Conservation (phyloP, 2,329 filamentous ascomycete genomes). For the Dactylonectria estremocensis region DNA sequence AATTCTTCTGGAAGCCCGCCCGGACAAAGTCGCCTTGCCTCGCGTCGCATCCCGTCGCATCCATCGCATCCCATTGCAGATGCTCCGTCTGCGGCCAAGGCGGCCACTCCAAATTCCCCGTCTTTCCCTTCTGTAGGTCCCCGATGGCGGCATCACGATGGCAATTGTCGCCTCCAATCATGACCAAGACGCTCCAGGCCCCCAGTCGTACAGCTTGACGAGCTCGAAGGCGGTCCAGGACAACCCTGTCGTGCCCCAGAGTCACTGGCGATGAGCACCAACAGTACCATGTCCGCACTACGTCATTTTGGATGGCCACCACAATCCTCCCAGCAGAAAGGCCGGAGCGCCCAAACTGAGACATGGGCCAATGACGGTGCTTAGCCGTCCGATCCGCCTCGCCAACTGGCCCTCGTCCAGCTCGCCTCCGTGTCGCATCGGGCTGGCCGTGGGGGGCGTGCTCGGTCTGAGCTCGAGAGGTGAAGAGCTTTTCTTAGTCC, state of each 20-base stretch:
- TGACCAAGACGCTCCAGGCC: conserved; percentile 38
- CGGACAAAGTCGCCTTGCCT: conserved; percentile 33
- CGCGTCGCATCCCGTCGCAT: not conserved
- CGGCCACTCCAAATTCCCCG: not conserved
- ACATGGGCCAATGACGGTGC: conserved; percentile 39
- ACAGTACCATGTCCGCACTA: conserved; percentile 33
- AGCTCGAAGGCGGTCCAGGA: conserved; percentile 36
- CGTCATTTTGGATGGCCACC: conserved; percentile 44
- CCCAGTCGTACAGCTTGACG: conserved; percentile 28
- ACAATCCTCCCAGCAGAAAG: conserved; percentile 38
- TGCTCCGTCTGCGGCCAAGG: not conserved
- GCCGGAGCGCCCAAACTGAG: conserved; percentile 35
- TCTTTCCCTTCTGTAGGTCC: conserved; percentile 32
- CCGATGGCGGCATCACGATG: conserved; percentile 38
- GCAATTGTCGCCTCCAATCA: conserved; percentile 33
- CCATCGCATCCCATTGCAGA: not conserved
- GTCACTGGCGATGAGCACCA: conserved; percentile 35
- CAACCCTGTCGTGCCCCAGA: conserved; percentile 43
- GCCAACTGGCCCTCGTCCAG: conserved; percentile 20
- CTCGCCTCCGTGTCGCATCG: conserved; percentile 39
- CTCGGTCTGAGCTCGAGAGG: conserved; percentile 28
- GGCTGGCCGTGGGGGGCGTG: conserved; percentile 45
- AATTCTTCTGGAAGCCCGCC: conserved; percentile 48
- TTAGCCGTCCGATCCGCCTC: conserved; percentile 32
- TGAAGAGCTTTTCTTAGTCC: conserved; percentile 33